Conservation (phyloP, 371 early-diverging fungal genomes). For the Nematocida sp. region DNA sequence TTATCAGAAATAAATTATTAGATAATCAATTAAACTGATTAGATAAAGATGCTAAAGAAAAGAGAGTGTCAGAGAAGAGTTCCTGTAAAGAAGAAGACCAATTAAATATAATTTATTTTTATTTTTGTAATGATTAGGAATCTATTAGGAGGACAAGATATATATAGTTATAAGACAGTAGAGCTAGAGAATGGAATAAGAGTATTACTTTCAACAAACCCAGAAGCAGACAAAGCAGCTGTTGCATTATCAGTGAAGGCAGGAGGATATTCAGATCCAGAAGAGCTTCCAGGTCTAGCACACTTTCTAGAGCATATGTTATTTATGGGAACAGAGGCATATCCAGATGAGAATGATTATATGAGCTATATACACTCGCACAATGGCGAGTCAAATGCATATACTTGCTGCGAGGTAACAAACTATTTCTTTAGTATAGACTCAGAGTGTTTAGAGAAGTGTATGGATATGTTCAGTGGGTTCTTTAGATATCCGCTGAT, state of each 20-base stretch:
- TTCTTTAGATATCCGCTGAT: conserved; percentile 63
- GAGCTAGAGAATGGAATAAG: conserved; percentile 56
- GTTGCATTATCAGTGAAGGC: conserved; percentile 70
- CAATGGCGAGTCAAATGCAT: conserved; percentile 86
- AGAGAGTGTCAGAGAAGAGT: too few relatives aligned
- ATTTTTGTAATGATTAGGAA: conserved; percentile 27
- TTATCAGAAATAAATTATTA: too few relatives aligned
- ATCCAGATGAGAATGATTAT: conserved; percentile 58
- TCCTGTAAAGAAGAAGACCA: conserved; percentile 12
- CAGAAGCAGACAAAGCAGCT: conserved; percentile 51
- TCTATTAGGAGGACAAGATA: conserved; percentile 49
- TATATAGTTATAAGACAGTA: conserved; percentile 46
- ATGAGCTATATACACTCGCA: conserved; percentile 73
- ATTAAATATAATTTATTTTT: background rate
- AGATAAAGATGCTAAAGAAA: too few relatives aligned
- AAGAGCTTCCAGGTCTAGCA: conserved; percentile 77
- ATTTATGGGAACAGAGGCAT: conserved; percentile 70
- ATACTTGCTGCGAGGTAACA: conserved; percentile 75
- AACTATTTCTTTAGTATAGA: conserved; percentile 86
- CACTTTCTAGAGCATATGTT: conserved; percentile 95
- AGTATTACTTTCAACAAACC: conserved; percentile 46
- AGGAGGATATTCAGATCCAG: conserved; percentile 70
- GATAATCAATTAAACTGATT: too few relatives aligned
- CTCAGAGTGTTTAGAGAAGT: conserved; percentile 75
- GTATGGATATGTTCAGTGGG: conserved; percentile 70